A percentile compares a stretch with the other conserved stretches of the same genome.
Conservation (phyloP, 2,329 filamentous ascomycete species). For the Aspergillus texensis region DNA sequence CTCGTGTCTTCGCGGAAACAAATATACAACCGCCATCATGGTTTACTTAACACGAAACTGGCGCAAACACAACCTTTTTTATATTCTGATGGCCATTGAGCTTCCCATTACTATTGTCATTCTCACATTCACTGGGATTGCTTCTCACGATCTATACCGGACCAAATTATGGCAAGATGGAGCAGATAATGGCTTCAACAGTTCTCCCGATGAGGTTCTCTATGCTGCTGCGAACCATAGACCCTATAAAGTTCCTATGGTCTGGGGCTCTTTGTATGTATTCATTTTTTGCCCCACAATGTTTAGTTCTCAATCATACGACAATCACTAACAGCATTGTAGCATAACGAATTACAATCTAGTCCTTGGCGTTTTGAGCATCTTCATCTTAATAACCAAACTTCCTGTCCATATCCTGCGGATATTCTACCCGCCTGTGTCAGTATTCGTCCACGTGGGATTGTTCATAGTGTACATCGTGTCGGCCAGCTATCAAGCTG, state of each 20-base stretch:
- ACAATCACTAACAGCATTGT: slow-evolving; percentile 17
- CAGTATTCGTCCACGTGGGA: slow-evolving; percentile 54
- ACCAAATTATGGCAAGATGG: slow-evolving; percentile 66
- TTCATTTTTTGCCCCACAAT: not conserved
- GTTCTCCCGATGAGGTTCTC: slow-evolving; percentile 57
- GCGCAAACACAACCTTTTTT: slow-evolving; percentile 55
- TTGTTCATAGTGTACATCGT: slow-evolving; percentile 58
- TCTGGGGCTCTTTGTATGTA: slow-evolving; percentile 64
- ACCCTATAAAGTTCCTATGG: slow-evolving; percentile 55
- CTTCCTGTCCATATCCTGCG: slow-evolving; percentile 58
- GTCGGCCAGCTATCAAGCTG: slow-evolving; percentile 58
- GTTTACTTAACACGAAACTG: slow-evolving; percentile 57
- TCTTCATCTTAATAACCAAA: slow-evolving; percentile 64
- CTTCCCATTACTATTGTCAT: slow-evolving; percentile 60
- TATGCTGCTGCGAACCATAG: slow-evolving; percentile 64
- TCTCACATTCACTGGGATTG: slow-evolving; percentile 64
- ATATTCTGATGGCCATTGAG: slow-evolving; percentile 57
- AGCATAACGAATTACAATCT: slow-evolving; percentile 65
- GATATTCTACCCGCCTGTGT: slow-evolving; percentile 59
- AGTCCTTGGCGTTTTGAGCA: slow-evolving; percentile 61
- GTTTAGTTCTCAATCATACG: not conserved
- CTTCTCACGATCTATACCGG: slow-evolving; percentile 62
- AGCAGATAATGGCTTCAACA: slow-evolving; percentile 64
- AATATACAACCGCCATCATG: slow-evolving; percentile 28
- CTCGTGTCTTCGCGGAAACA: not conserved